Base-by-base conservation (phyloP, 257 asterid species). In the Rauvolfia tetraphylla region DNA sequence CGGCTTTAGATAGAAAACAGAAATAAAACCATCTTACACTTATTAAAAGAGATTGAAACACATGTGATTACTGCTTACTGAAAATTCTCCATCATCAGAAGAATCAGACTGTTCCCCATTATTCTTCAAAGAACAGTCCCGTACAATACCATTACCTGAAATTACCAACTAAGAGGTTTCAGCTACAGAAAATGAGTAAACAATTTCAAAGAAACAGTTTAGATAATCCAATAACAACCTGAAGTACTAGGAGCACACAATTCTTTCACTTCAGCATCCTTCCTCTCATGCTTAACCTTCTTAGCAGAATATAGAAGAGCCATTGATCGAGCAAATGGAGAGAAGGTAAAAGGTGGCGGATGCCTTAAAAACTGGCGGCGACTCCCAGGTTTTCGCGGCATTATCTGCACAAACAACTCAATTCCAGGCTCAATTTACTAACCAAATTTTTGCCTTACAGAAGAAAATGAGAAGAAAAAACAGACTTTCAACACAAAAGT, bases 321-420 rank as follows among this genome's bases (percentile, higher is more conserved):
- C 83, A 89, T 74, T 42, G 88, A 77, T 75, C 97, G 90, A 71
- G 88, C 85, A 83, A 93, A 91, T 27, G 93, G 90, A 39, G 98
- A 89, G 80, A 93, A 93, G 46, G 94, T 83, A 25, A 85, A 76
- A 0, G 89, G 93, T 41, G 62, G 86, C 62, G 56, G 85, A 67
- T 62, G 44, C 72, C 89, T 80, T 11, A 20, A 17, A 62, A 74
- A 62, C 5, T 62, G 85, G 49, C 76, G 75, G 63, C 69, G 77
- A 78, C 84, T 81, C 73, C 75, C 74, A 2, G 84, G 85, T 75
- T 86, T 87, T 67, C 86, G 85, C 2, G 95, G 88, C 97, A 93
- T 93, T 81, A 70, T 83, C 71, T 80, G 38, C 46, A 39, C 44
- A 20, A 54, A 9, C 23, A 70, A 62, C 27, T 13, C 7, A 25